Base-by-base conservation (phyloP, 2,329 filamentous ascomycete species). In the Corynespora cassiicola region DNA sequence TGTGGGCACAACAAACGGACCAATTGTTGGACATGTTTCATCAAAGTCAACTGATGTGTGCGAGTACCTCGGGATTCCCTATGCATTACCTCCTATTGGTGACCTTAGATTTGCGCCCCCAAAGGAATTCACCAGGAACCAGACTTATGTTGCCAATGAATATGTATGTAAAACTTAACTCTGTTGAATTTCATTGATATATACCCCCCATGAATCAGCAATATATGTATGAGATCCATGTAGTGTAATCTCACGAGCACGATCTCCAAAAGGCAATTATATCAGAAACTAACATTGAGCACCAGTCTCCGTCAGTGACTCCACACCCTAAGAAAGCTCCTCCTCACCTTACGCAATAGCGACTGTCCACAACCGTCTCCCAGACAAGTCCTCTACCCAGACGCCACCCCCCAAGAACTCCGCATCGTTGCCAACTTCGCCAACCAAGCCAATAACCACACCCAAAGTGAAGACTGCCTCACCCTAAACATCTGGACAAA, bases 21-120 rank as follows among this genome's bases (percentile, higher is more conserved):
- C 12, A 4, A 43, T 56, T 10, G 51, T 43, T 11, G 63, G 61
- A 10, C 61, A 65, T 45, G 33, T 30, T 10, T 47, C 61, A 10
- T 27, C 36, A 8, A 47, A 47, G n/a, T 37, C 17, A 10, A 42
- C 24, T 31, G 29, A 25, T 4, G 60, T 63, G 7, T 52, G 46
- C 33, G 59, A 68, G 25, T 69, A 66, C 31, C 42, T 69, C 6
- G 65, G 65, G 1, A 61, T 67, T 12, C 63, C 58, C 1, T 69
- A 61, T 34, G 66, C 65, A 6, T 38, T 54, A 31, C 56, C 62
- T 6, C 65, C 65, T 6, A 23, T 61, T 2, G 63, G 63, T 5
- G 25, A 56, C 6, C 40, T 66, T 5, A 57, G 65, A 25, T 69
- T 64, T 32, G 54, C 54, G 19, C 34, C 55, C 12, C 61, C 61